A percentile compares a stretch with the other conserved stretches of the same genome.
phyloP scores from a whole-genome alignment of 2,329 filamentous ascomycete species.

The Plenodomus lindquistii region DNA sequence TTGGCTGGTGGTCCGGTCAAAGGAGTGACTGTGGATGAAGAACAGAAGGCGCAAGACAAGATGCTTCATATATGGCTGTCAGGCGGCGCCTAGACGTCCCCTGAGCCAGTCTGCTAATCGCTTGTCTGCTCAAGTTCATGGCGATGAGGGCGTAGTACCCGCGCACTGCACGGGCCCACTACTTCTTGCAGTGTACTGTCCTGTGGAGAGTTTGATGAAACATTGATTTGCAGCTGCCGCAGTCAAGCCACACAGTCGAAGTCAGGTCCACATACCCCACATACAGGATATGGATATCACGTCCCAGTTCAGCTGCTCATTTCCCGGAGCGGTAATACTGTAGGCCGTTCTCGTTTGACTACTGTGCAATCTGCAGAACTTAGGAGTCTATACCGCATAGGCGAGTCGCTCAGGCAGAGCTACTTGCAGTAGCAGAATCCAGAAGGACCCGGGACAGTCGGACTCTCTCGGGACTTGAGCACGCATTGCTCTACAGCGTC shows the following conservation, averaged over 20 bases:
- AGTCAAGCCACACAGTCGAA: neutral
- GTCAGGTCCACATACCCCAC: neutral
- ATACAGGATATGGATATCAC: too few species aligned
- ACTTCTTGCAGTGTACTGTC: too few species aligned
- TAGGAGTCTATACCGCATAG: too few species aligned
- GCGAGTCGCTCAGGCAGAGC: too few species aligned
- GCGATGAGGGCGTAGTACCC: neutral
- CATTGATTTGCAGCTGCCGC: too few species aligned
- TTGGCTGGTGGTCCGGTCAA: slow-evolving; percentile 20
- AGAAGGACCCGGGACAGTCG: too few species aligned
- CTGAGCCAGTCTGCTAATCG: neutral
- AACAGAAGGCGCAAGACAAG: neutral
- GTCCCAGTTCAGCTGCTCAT: too few species aligned
- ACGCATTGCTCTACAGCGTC: neutral
- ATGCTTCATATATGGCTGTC: neutral
- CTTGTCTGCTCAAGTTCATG: neutral
- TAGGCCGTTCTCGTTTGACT: too few species aligned
- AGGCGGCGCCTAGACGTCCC: neutral
- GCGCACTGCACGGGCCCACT: neutral
- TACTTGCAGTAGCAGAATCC: too few species aligned
- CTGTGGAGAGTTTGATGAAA: neutral
- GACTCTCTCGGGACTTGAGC: too few species aligned
- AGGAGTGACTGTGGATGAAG: slow-evolving; percentile 20
- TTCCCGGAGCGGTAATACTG: too few species aligned
- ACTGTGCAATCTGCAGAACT: too few species aligned